Conservation (phyloP, 2,329 filamentous ascomycete genomes). For the Alternaria postmessia region DNA sequence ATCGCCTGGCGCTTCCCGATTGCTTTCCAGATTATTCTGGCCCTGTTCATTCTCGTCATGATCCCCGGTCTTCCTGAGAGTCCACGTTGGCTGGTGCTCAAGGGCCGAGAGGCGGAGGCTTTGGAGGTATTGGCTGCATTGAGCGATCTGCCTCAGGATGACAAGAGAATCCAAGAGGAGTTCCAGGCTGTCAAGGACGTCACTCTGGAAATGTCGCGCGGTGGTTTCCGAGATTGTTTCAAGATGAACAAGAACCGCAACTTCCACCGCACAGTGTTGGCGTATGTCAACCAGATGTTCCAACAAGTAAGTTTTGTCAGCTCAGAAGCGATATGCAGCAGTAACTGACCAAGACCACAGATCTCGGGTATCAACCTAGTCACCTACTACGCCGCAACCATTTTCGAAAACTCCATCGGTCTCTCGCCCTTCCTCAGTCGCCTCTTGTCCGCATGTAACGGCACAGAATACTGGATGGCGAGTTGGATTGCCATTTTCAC, state of each 20-base stretch:
- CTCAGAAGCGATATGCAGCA: too few species aligned
- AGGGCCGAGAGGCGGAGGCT: conserved; percentile 58
- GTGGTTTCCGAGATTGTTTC: conserved; percentile 65
- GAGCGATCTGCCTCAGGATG: conserved; percentile 51
- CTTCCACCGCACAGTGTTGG: conserved; percentile 55
- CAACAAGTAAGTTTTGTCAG: conserved; percentile 48
- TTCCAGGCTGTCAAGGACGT: conserved; percentile 50
- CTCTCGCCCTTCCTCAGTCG: conserved; percentile 46
- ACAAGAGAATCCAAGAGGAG: conserved; percentile 49
- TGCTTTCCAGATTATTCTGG: conserved; percentile 65
- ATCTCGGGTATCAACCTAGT: conserved; percentile 50
- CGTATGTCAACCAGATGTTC: conserved; percentile 56
- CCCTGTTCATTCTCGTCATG: conserved; percentile 62
- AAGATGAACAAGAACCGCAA: conserved; percentile 60
- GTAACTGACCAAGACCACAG: conserved; percentile 39
- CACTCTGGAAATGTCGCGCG: conserved; percentile 52
- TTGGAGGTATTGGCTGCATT: conserved; percentile 47
- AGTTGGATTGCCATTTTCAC: conserved; percentile 54
- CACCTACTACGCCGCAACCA: conserved; percentile 55
- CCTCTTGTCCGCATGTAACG: conserved; percentile 52
- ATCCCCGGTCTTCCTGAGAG: conserved; percentile 53
- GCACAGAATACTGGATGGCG: conserved; percentile 53
- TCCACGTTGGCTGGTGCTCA: conserved; percentile 62
- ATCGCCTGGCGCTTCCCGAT: conserved; percentile 61
- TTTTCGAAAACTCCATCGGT: conserved; percentile 54